Evolutionary conservation across 2,329 filamentous ascomycete species (phyloP).

Genomic region (Beauveria sp.): DNA sequence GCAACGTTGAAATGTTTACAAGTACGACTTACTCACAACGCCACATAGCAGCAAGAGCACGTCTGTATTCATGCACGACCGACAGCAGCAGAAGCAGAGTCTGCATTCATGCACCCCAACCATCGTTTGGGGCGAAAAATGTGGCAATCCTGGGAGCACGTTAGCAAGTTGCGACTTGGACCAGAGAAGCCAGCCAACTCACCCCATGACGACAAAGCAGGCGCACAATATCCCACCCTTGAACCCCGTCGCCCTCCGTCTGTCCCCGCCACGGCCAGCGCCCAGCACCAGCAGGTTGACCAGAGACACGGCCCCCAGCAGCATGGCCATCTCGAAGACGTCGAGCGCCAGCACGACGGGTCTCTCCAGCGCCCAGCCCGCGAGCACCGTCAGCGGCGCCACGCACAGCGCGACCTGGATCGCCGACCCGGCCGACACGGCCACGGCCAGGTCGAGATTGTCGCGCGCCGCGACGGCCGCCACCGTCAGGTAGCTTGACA

Average conservation of each 20-base stretch:
- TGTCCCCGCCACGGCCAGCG: conserved; percentile 36
- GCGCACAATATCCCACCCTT: conserved; percentile 51
- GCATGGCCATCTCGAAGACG: conserved; percentile 65
- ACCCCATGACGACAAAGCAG: conserved; percentile 45
- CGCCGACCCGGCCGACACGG: conserved; percentile 47
- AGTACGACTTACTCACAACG: not conserved
- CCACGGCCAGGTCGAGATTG: conserved; percentile 52
- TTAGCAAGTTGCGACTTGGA: not conserved
- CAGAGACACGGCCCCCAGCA: conserved; percentile 63
- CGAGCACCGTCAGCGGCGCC: conserved; percentile 50
- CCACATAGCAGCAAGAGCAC: not conserved
- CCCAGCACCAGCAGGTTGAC: conserved; percentile 65
- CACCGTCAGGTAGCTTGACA: conserved; percentile 49
- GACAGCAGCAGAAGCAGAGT: not conserved
- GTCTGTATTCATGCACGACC: too few relatives aligned
- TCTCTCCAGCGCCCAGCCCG: conserved; percentile 48
- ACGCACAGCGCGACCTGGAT: conserved; percentile 58
- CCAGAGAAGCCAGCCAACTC: conserved; percentile 2
- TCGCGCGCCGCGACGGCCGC: conserved; percentile 47
- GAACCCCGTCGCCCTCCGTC: conserved; percentile 39
- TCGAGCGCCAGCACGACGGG: conserved; percentile 64
- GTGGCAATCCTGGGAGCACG: not conserved
- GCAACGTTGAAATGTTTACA: not conserved
- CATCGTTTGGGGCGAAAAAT: not conserved
- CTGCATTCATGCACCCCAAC: not conserved